Percentiles rank a stretch among this genome's conserved stretches.
Conservation (phyloP, 352 stramenopile genomes). For the Pythium chondricola region DNA sequence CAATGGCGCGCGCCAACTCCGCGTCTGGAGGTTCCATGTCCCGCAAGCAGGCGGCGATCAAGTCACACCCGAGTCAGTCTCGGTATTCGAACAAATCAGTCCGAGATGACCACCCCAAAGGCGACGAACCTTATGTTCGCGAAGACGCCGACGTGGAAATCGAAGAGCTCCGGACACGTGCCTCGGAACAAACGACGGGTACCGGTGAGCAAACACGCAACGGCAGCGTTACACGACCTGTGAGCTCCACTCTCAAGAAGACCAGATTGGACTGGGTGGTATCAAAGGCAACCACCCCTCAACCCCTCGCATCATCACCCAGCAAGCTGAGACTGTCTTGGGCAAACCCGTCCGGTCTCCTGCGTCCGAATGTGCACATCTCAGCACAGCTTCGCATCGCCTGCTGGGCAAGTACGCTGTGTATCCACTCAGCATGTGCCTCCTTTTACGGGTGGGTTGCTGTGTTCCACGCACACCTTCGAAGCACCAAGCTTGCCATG, state of each 20-base stretch:
- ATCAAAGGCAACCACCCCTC: neutral
- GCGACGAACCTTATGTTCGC: conserved; percentile 3
- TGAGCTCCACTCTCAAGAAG: neutral
- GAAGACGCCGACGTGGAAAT: conserved; percentile 12
- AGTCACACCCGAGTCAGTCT: conserved; percentile 23
- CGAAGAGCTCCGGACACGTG: conserved; percentile 10
- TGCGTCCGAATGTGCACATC: neutral
- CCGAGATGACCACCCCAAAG: conserved; percentile 9
- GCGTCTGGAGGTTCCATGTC: conserved; percentile 6
- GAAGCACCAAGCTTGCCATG: conserved; percentile 1
- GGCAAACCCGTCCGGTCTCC: neutral
- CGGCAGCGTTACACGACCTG: neutral
- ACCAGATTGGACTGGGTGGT: neutral
- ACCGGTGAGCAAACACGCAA: neutral
- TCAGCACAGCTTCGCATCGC: conserved; percentile 3
- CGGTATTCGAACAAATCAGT: conserved; percentile 29
- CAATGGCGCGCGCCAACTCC: conserved; percentile 6
- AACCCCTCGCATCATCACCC: conserved; percentile 5
- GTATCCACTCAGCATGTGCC: conserved; percentile 2
- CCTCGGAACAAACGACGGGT: neutral
- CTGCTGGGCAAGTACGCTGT: conserved; percentile 9
- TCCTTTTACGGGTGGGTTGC: conserved; percentile 1
- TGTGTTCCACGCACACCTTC: conserved; percentile 3
- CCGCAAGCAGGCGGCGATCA: conserved; percentile 8
- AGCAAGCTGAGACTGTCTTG: conserved; percentile 6